Evolutionary conservation across 352 stramenopile species (phyloP).

Genomic region (Pythium monospermum): DNA sequence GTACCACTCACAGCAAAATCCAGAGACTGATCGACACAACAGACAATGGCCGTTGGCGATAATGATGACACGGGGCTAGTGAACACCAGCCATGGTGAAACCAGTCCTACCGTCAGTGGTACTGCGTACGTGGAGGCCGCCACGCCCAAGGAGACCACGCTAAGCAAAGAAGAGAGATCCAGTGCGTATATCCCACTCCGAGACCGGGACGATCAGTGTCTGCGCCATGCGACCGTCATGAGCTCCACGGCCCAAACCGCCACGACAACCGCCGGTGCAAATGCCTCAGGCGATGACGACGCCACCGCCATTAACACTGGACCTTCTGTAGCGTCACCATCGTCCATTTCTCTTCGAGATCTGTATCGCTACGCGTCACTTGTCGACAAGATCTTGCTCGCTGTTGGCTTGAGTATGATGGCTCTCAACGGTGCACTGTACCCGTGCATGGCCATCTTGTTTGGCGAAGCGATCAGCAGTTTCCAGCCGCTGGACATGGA

Average conservation of each 20-base stretch:
- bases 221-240: not conserved
- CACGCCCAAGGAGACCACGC: slow-evolving; percentile 16
- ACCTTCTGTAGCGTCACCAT: not conserved
- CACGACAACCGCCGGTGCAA: not conserved
- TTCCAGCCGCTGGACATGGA: slow-evolving; percentile 18
- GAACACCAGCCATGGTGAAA: no score
- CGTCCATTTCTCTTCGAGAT: slow-evolving; percentile 13
- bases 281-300: not conserved
- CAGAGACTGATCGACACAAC: no score
- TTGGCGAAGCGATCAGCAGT: slow-evolving; percentile 22
- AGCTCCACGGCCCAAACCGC: slow-evolving; percentile 6
- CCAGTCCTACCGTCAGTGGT: no score
- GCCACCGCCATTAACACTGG: not conserved
- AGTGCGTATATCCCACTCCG: no score
- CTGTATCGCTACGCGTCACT: slow-evolving; percentile 22
- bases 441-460: slow-evolving; percentile 31
- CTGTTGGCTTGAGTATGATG: slow-evolving; percentile 14
- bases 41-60: no score
- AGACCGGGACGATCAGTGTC: not conserved
- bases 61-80: no score
- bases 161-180: not conserved
- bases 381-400: slow-evolving; percentile 17
- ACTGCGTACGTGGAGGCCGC: slow-evolving; percentile 4
- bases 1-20: no score
- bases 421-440: slow-evolving; percentile 24